Evolutionary conservation across 768 basidiomycete genomes (phyloP).

Genomic region (Naematelia aurantialba): DNA sequence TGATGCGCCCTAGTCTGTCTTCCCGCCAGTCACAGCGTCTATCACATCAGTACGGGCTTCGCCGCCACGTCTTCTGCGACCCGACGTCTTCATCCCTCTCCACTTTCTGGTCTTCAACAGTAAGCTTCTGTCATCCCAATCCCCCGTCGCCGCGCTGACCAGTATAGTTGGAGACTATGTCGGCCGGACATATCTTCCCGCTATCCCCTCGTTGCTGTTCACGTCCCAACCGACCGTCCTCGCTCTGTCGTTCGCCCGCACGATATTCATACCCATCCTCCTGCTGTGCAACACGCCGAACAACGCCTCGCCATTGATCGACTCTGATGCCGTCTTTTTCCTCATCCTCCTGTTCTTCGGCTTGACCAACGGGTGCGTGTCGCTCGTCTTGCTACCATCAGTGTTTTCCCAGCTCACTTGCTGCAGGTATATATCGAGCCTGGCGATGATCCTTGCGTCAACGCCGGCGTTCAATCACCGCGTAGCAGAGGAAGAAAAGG

Average conservation of each 20-base stretch:
- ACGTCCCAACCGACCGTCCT: conserved; percentile 68
- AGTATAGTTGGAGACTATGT: conserved; percentile 45
- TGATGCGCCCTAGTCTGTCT: conserved; percentile 63
- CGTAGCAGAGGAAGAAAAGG: conserved; percentile 71
- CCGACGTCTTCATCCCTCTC: conserved; percentile 63
- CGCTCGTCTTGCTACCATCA: too few relatives aligned
- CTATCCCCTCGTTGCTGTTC: conserved; percentile 55
- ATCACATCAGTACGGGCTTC: conserved; percentile 63
- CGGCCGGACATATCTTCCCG: conserved; percentile 47
- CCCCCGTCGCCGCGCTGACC: background rate
- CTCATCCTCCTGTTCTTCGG: conserved; percentile 68
- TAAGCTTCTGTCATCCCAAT: conserved; percentile 21
- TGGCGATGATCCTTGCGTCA: conserved; percentile 77
- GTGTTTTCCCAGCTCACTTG: too few relatives aligned
- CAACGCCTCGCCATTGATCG: conserved; percentile 58
- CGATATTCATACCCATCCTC: conserved; percentile 78
- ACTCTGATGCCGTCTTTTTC: conserved; percentile 74
- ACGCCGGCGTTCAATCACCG: conserved; percentile 74
- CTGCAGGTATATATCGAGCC: conserved; percentile 61
- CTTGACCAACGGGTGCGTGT: conserved; percentile 65
- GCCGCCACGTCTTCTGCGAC: conserved; percentile 38
- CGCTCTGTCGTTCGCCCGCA: conserved; percentile 63
- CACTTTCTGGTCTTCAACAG: conserved; percentile 58
- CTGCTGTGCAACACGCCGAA: conserved; percentile 77
- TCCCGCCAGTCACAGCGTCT: conserved; percentile 77